These are phyloP conservation scores for Trametes pubescens DNA, from an alignment of 1,284 basidiomycete genomes.

Conservation along the genomic window DNA sequence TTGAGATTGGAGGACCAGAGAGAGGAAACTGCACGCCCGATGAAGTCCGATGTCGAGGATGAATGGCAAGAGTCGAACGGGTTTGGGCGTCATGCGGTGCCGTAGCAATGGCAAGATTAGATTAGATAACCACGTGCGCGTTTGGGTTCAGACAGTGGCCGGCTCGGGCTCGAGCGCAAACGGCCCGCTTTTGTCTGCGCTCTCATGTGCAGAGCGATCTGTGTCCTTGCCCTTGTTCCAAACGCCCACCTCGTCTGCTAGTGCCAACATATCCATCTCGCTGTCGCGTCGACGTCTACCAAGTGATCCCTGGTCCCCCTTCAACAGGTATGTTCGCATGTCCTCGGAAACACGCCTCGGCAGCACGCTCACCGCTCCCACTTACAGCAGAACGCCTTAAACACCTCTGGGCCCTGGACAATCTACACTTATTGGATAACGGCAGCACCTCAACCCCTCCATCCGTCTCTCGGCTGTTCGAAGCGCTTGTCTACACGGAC, in stretches of 20 bases:
- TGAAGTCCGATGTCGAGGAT: not conserved
- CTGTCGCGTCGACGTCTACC: not conserved
- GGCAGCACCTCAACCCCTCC: not conserved
- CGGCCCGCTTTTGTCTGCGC: conserved; percentile 28
- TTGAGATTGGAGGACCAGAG: too few species aligned
- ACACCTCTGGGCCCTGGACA: not conserved
- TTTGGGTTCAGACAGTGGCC: conserved; percentile 22
- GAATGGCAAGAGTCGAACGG: not conserved
- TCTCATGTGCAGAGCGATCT: not conserved
- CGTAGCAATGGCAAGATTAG: conserved; percentile 16
- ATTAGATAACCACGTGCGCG: conserved; percentile 34
- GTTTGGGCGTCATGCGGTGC: not conserved
- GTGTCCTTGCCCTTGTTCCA: not conserved
- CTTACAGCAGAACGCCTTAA: not conserved
- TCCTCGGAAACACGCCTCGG: not conserved
- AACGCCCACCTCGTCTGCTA: not conserved
- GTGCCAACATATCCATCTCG: not conserved
- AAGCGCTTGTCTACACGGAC: not conserved
- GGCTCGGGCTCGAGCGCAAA: conserved; percentile 18
- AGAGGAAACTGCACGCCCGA: too few species aligned
- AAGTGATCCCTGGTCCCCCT: not conserved
- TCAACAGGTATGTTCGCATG: not conserved
- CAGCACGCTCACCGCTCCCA: not conserved
- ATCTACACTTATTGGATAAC: not conserved
- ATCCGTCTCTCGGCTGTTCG: not conserved